Evolutionary conservation across 2,329 filamentous ascomycete genomes (phyloP).

Genomic region (Claviceps africana): DNA sequence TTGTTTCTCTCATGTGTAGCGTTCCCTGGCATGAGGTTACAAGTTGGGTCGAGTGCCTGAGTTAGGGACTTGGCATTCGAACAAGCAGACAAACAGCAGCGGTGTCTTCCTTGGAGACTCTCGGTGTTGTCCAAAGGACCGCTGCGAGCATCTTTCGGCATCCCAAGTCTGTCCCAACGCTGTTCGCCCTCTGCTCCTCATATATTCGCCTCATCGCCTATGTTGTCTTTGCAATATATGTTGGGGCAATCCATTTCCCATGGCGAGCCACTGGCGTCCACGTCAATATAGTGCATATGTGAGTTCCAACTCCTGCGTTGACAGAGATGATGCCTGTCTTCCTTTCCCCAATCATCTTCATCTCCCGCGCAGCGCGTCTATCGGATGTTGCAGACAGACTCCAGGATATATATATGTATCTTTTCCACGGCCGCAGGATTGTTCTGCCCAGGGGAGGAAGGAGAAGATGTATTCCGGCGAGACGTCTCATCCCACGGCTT

Average conservation of each 20-base stretch:
- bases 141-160: not conserved
- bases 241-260: not conserved
- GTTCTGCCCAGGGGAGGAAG: not conserved
- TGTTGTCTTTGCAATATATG: not conserved
- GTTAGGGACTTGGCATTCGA: not conserved
- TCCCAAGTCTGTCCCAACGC: not conserved
- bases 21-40: not conserved
- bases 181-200: not conserved
- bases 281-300: not conserved
- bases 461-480: not conserved
- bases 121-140: not conserved
- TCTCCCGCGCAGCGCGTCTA: not conserved
- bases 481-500: not conserved
- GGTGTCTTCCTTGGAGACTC: not conserved
- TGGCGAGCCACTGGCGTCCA: too few relatives aligned
- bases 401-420: not conserved
- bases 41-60: not conserved
- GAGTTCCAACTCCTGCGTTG: not conserved
- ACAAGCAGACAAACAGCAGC: not conserved
- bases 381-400: not conserved
- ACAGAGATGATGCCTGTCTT: not conserved
- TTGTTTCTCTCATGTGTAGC: not conserved
- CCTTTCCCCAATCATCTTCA: not conserved
- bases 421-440: not conserved
- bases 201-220: not conserved